Evolutionary conservation across 768 basidiomycete genomes (phyloP), one percentile per base, ranked within the genome.

Genomic region (Lentinus tigrinus): DNA sequence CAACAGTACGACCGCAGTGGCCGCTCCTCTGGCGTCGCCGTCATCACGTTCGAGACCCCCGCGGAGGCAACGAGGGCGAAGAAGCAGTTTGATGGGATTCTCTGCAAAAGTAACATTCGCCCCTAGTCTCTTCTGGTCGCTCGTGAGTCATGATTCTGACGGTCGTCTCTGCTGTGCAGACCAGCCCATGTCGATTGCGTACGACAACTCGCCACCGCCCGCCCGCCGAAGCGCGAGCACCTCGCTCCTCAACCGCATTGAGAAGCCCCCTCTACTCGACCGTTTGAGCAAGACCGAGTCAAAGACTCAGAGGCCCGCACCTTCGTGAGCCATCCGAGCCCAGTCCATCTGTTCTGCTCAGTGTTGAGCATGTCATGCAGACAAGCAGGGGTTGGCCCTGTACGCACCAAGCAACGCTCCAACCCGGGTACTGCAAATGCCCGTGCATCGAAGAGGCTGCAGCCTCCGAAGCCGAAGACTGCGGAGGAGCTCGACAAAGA

Each of bases 1-100:
- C 38, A 52, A 52, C 83, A 97, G 95, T 97, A 95, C 79, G 95
- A 97, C 77, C 88, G 90, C 71, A 95, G 94, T 66, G 95, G 95
- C 64, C 90, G 95, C 71, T 96, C 95, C 46, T 85, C 83, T 19
- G 95, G 95, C 58, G 80, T 85, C 65, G 95, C 89, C 57, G 82
- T 85, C 65, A 77, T 97, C 70, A 80, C 85, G 9, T 96, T 87
- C 75, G 89, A 92, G 74, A 91, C 86, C 2, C 65, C 81, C 17
- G 79, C 81, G 54, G 91, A 96, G 71, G 95, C 95, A 34, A 84
- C 85, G 38, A 79, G 81, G 58, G 94, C 93, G 53, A 91, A 91
- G 75, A 88, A 87, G 61, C 87, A 91, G 63, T 90, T 89, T 58
- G 83, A 94, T 68, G 93, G 93, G 44, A 88, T 91, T 65, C 80